Conservation (phyloP, 768 basidiomycete species). For the Aureoboletus auriporus region DNA sequence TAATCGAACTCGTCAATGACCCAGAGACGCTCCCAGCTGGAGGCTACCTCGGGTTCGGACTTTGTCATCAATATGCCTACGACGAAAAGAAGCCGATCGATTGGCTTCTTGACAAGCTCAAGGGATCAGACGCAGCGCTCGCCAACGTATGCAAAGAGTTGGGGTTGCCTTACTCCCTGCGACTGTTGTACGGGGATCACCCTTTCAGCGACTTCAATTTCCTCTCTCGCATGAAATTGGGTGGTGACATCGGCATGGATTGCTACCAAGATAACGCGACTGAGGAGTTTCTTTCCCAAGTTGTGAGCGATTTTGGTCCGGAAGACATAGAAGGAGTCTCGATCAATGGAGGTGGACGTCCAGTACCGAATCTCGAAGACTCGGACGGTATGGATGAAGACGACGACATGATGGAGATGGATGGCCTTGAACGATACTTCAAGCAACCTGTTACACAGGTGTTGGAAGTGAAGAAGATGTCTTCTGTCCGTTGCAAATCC, state of each 20-base stretch:
- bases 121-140: slow-evolving; percentile 2
- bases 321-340: not conserved
- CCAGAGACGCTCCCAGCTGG: slow-evolving; percentile 28
- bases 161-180: not conserved
- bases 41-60: slow-evolving; percentile 34
- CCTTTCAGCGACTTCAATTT: not conserved
- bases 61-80: slow-evolving; percentile 29
- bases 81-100: not conserved
- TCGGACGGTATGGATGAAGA: too few species aligned
- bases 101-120: not conserved
- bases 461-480: not conserved
- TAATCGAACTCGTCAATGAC: slow-evolving; percentile 19
- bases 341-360: not conserved
- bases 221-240: not conserved
- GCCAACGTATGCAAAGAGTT: slow-evolving; percentile 3
- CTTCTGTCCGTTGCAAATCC: not conserved
- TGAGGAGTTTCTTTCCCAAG: not conserved
- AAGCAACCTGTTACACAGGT: slow-evolving; percentile 1
- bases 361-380: not conserved
- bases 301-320: fast-evolving
- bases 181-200: not conserved
- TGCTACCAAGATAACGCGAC: not conserved
- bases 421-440: not conserved
- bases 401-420: not conserved
- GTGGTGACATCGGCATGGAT: not conserved